Percentiles rank a stretch among this genome's conserved stretches.
phyloP scores from a whole-genome alignment of 345 rosid species.

The Diplotaxis tenuifolia region DNA sequence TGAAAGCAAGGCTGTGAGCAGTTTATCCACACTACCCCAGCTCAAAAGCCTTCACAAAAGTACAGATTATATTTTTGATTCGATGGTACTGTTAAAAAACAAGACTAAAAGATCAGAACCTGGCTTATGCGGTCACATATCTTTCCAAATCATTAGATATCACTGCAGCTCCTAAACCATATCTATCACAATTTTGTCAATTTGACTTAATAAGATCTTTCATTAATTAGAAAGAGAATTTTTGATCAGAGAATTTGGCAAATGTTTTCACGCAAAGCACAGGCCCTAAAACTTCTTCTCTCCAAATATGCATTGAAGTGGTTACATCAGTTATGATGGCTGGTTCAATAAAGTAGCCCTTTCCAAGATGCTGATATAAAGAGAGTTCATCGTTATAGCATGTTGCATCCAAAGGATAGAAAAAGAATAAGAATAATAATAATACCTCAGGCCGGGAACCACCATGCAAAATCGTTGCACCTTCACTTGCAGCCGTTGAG shows the following conservation, averaged over 20 bases:
- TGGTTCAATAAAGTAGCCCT: constrained; percentile 82
- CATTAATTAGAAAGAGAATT: constrained; percentile 1
- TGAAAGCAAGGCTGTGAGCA: constrained; percentile 93
- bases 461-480: no score
- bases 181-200: constrained; percentile 44
- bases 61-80: neutral
- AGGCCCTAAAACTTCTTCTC: constrained; percentile 97
- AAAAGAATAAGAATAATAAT: neutral
- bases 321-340: constrained; percentile 69
- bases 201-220: constrained; percentile 1
- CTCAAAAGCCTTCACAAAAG: constrained; percentile 55
- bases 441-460: constrained; percentile 77
- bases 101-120: constrained; percentile 53
- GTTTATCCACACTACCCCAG: constrained; percentile 89
- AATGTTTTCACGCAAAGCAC: constrained; percentile 87
- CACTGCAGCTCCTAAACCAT: constrained; percentile 90
- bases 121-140: constrained; percentile 82
- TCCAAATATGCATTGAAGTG: constrained; percentile 94
- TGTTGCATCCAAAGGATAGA: constrained; percentile 1
- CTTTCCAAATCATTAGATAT: constrained; percentile 81
- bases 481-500: no score
- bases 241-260: constrained; percentile 64
- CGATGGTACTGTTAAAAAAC: neutral
- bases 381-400: constrained; percentile 8
- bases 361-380: constrained; percentile 62